phyloP scores from a whole-genome alignment of 495 filamentous ascomycete species.

The Aspergillus nidulans region DNA sequence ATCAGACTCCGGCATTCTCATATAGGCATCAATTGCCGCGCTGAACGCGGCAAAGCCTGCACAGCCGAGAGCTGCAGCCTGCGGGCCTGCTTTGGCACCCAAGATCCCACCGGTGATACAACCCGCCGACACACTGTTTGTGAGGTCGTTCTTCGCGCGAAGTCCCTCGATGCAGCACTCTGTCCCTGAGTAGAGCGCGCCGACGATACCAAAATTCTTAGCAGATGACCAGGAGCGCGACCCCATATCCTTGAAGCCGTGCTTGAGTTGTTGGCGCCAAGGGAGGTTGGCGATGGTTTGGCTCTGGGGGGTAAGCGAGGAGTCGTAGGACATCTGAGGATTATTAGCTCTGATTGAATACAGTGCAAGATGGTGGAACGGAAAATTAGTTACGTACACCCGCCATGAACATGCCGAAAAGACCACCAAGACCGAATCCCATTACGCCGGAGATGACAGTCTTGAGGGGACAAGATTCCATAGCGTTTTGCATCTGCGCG shows the following conservation, averaged over 20 bases:
- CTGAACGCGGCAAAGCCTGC: slow-evolving; percentile 94
- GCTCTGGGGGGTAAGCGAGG: slow-evolving; percentile 62
- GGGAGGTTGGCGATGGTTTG: slow-evolving; percentile 67
- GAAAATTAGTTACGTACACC: slow-evolving; percentile 60
- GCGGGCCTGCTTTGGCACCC: slow-evolving; percentile 79
- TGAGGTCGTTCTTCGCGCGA: slow-evolving; percentile 88
- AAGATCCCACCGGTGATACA: slow-evolving; percentile 89
- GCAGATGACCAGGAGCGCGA: slow-evolving; percentile 74
- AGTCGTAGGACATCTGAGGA: slow-evolving; percentile 83
- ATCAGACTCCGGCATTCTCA: slow-evolving; percentile 57
- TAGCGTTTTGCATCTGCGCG: slow-evolving; percentile 66
- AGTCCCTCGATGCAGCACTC: slow-evolving; percentile 93
- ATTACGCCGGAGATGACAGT: slow-evolving; percentile 76
- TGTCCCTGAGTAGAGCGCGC: slow-evolving; percentile 83
- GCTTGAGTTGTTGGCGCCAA: slow-evolving; percentile 70
- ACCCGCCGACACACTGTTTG: slow-evolving; percentile 81
- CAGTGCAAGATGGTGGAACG: neutral
- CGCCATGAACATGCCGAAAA: slow-evolving; percentile 96
- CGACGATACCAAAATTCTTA: slow-evolving; percentile 92
- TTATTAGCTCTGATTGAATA: neutral
- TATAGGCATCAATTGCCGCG: slow-evolving; percentile 88
- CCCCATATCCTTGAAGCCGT: slow-evolving; percentile 94
- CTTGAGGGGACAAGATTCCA: slow-evolving; percentile 88
- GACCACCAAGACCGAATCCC: slow-evolving; percentile 84
- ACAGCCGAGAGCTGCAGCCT: slow-evolving; percentile 85